These are phyloP conservation scores for Talaromyces wortmannii DNA, from an alignment of 495 filamentous ascomycete species.

Conservation along the genomic window DNA sequence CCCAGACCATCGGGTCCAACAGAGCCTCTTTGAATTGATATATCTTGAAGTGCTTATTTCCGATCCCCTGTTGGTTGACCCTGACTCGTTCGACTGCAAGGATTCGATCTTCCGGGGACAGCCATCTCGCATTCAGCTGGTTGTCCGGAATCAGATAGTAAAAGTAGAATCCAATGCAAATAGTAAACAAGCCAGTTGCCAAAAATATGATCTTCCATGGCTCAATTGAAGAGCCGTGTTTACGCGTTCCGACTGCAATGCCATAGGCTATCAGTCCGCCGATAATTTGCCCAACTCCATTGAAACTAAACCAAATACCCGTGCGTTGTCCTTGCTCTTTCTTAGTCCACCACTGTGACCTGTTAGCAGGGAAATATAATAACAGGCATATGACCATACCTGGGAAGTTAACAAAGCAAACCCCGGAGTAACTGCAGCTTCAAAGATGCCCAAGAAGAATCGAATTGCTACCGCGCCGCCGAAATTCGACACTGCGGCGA, in stretches of 20 bases:
- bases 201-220: constrained; percentile 68
- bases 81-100: constrained; percentile 55
- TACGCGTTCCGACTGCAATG: constrained; percentile 50
- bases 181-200: constrained; percentile 55
- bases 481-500: constrained; percentile 42
- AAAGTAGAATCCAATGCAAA: constrained; percentile 50
- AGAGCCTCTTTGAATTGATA: constrained; percentile 56
- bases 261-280: constrained; percentile 59
- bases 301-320: constrained; percentile 60
- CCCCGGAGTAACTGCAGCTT: constrained; percentile 56
- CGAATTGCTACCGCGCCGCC: constrained; percentile 48
- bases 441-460: constrained; percentile 54
- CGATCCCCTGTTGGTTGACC: constrained; percentile 60
- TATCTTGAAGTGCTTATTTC: constrained; percentile 61
- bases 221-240: constrained; percentile 46
- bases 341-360: constrained; percentile 53
- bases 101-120: constrained; percentile 54
- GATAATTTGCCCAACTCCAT: constrained; percentile 54
- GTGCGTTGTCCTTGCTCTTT: constrained; percentile 50
- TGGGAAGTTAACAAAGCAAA: constrained; percentile 57
- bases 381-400: constrained; percentile 10
- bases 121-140: constrained; percentile 61
- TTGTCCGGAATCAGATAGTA: constrained; percentile 61
- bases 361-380: background rate
- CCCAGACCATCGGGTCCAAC: constrained; percentile 56